Base-by-base conservation (phyloP, 2,329 filamentous ascomycete genomes). In the Colletotrichum caudatum region DNA sequence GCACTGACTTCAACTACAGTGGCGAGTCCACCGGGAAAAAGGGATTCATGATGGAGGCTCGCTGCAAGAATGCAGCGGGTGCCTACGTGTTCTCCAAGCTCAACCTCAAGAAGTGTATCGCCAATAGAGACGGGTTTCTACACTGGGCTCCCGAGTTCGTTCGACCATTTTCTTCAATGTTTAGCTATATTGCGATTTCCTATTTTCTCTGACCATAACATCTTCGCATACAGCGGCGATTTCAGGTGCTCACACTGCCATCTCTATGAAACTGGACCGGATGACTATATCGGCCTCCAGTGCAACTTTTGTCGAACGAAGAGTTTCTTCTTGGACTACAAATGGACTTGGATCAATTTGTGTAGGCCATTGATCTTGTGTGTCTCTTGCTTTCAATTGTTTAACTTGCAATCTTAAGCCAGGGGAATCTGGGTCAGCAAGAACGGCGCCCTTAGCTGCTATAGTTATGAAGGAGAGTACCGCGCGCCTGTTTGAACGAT, bases 21-120 rank as follows among this genome's bases (percentile, higher is more conserved):
- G 20, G 8, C 12, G 33, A 41, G 3, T 7, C n/a, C 9, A n/a
- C 8, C 3, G 26, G 35, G 23, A 35, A 26, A 5, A 35, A 26
- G 18, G 26, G 18, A 12, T 46, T 64, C 11, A 41, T 33, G 8
- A 50, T 64, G 37, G 51, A 54, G 37, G 61, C 61, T 5, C 5
- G 16, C 6, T 64, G 61, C 20, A 46, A 35, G 37, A 56, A 56
- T 14, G 39, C n/a, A 18, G 20, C 11, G 18, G 61, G 61, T 26
- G 26, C 2, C 5, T 2, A 35, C 3, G 14, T 56, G 0, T 35
- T 44, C 26, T 56, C 61, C 26, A 64, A 14, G 50, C 50, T 64
- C 18, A 26, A 64, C 51, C 50, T 64, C 37, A 64, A 64, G 20
- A 64, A 56, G 26, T 64, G 61, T 20, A 46, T 64, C 39, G 50